Evolutionary conservation across 495 filamentous ascomycete species (phyloP).

Genomic region (Aspergillus sclerotioniger): DNA sequence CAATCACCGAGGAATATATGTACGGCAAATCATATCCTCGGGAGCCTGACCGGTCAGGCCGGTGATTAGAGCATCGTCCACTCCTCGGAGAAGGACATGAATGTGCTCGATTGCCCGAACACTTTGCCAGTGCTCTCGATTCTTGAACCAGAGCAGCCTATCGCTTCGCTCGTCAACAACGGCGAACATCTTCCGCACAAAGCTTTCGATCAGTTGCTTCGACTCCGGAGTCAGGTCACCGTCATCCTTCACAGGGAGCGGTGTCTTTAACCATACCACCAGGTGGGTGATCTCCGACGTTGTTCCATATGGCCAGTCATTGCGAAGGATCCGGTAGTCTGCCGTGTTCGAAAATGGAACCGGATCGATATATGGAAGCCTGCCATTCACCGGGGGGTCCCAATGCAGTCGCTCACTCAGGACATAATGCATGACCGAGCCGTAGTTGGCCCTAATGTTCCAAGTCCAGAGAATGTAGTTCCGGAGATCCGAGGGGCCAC

Average conservation of each 20-base stretch:
- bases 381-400: neutral
- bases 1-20: neutral
- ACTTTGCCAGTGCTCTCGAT: conserved; percentile 2
- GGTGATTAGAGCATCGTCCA: conserved; percentile 1
- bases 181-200: neutral
- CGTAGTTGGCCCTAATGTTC: neutral
- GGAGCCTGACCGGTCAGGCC: neutral
- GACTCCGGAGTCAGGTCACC: conserved; percentile 1
- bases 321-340: conserved; percentile 9
- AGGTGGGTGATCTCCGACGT: neutral
- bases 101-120: conserved; percentile 8
- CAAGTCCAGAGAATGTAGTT: conserved; percentile 9
- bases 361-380: neutral
- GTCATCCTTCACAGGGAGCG: neutral
- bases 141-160: conserved; percentile 1
- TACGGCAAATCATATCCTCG: neutral
- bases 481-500: conserved; percentile 3
- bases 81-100: conserved; percentile 5
- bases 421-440: conserved; percentile 3
- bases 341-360: neutral
- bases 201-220: neutral
- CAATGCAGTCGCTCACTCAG: conserved; percentile 4
- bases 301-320: conserved; percentile 9
- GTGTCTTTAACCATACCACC: neutral
- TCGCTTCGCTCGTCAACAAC: neutral